Evolutionary conservation across 2,329 filamentous ascomycete species (phyloP).

Genomic region (Fusarium continuum): DNA sequence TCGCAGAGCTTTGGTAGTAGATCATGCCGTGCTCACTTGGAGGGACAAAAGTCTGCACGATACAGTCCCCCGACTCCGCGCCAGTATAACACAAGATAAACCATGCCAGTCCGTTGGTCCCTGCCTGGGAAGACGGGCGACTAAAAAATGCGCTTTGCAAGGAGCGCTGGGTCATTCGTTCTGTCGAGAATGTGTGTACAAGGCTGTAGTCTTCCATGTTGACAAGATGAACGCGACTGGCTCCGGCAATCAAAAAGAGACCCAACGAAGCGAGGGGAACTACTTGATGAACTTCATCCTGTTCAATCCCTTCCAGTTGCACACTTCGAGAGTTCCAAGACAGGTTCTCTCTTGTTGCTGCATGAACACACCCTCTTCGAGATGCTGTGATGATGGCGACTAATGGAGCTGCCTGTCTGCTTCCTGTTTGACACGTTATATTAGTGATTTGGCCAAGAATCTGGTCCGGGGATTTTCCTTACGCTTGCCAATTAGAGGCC

Average conservation of each 20-base stretch:
- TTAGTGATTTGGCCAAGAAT: neutral
- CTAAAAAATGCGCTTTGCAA: slow-evolving; percentile 67
- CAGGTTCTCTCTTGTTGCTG: slow-evolving; percentile 53
- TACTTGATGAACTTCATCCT: slow-evolving; percentile 61
- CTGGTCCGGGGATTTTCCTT: slow-evolving; percentile 31
- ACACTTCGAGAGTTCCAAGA: slow-evolving; percentile 63
- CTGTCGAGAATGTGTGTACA: slow-evolving; percentile 70
- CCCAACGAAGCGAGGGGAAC: slow-evolving; percentile 67
- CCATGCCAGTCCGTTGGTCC: slow-evolving; percentile 65
- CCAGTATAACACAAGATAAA: slow-evolving; percentile 73
- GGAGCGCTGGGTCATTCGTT: slow-evolving; percentile 66
- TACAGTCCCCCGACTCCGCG: slow-evolving; percentile 66
- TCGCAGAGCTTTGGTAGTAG: slow-evolving; percentile 58
- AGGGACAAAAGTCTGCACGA: slow-evolving; percentile 71
- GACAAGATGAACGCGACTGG: slow-evolving; percentile 66
- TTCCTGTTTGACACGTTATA: slow-evolving; percentile 5
- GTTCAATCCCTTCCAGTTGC: slow-evolving; percentile 53
- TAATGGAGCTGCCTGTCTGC: slow-evolving; percentile 14
- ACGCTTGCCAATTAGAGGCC: slow-evolving; percentile 58
- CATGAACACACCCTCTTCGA: slow-evolving; percentile 60
- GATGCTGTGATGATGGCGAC: slow-evolving; percentile 57
- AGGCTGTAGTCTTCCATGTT: slow-evolving; percentile 55
- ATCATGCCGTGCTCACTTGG: slow-evolving; percentile 63
- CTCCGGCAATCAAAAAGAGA: slow-evolving; percentile 68
- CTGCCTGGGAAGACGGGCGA: slow-evolving; percentile 56